Evolutionary conservation across 1,139 yeast genomes (phyloP), one percentile per base, ranked within the genome.

Genomic region (Geotrichum australiense): DNA sequence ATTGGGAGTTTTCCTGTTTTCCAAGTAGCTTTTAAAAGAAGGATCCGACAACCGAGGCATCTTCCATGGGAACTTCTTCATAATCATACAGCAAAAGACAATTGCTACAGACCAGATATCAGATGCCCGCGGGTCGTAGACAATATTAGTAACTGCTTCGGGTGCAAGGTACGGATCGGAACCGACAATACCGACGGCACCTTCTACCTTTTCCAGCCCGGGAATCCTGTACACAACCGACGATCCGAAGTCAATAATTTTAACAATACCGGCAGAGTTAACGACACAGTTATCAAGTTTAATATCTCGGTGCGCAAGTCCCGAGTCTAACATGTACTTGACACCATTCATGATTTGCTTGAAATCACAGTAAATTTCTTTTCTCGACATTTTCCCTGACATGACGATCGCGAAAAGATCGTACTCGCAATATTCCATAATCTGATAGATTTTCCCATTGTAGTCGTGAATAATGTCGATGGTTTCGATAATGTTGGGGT

Each of bases 51-150:
- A 65, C 56, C 86, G 82, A 12, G 97, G 96, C 8, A 89, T 87
- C 61, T 86, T 87, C 97, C 97, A 87, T 7, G 97, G 96, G 64
- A 89, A 89, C 62, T 89, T 82, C 61, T 89, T 80, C 63, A 89
- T 70, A 54, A 87, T 80, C 96, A 89, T 87, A 66, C 96, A 89
- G 55, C 96, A 86, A 60, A 83, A 85, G 34, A 89, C 85, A 46
- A 89, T 86, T 14, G 94, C 96, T 19, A 79, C 78, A 7, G 95
- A 84, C 97, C 97, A 89, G 25, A 89, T 82, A 63, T 89, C 97
- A 16, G 89, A 94, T 5, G 94, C 93, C 50, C 94, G 74, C 12
- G 96, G 96, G 61, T 85, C 95, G 59, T 89, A 89, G 53, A 80
- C 78, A 51, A 84, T 71, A 45, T 70, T 68, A 7, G 86, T 86